These are phyloP conservation scores for Carpinus viminea DNA, from an alignment of 306 rosid genomes.

Conservation along the genomic window DNA sequence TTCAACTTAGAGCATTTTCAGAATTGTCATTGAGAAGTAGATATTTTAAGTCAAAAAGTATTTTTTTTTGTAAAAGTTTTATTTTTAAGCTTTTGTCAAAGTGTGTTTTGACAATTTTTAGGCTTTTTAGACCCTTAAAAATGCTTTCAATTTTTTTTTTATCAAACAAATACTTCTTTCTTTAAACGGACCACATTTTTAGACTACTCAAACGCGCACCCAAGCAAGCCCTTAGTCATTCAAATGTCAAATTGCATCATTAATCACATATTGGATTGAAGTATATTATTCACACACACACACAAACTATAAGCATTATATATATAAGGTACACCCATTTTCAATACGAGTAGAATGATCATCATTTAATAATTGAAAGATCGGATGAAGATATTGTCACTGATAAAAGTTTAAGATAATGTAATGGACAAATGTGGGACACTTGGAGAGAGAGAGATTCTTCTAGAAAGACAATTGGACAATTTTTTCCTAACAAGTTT, in stretches of 20 bases:
- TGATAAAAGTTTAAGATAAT: slow-evolving; percentile 57
- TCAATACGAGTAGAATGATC: slow-evolving; percentile 34
- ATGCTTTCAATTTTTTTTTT: no score
- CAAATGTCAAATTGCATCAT: neutral
- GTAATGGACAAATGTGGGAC: slow-evolving; percentile 45
- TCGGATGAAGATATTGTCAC: slow-evolving; percentile 46
- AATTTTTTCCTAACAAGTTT: slow-evolving; percentile 10
- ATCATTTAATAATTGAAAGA: slow-evolving; percentile 57
- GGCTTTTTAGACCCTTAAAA: no score
- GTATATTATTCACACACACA: slow-evolving; percentile 5
- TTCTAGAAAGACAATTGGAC: slow-evolving; percentile 14
- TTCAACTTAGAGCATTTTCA: no score
- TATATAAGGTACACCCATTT: slow-evolving; percentile 20
- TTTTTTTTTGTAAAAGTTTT: no score
- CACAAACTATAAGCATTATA: neutral
- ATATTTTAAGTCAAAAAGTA: no score
- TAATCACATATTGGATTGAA: neutral
- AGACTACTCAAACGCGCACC: no score
- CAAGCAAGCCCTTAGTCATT: no score
- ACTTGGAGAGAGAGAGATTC: slow-evolving; percentile 41
- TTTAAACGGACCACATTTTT: no score
- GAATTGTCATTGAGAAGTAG: no score
- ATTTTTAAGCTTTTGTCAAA: no score
- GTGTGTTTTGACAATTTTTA: no score
- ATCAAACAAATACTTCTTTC: no score